A percentile compares a stretch with the other conserved stretches of the same genome.
Conservation (phyloP, 345 rosid species). For the Syzygium aromaticum region DNA sequence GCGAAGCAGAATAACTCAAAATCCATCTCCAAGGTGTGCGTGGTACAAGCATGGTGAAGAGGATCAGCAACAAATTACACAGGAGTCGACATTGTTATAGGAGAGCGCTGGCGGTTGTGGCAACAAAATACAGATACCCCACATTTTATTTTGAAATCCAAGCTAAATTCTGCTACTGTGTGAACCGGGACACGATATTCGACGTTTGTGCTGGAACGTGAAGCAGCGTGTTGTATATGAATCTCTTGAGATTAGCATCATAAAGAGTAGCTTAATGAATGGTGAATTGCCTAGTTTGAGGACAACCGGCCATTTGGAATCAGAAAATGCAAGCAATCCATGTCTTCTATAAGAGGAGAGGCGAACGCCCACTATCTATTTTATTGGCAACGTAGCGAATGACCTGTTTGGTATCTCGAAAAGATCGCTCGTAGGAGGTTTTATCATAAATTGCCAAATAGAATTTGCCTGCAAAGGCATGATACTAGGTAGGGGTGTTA, state of each 20-base stretch:
- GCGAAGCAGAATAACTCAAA: background rate
- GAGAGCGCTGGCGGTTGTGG: background rate
- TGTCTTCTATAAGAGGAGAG: background rate
- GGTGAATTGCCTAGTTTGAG: background rate
- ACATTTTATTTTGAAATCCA: background rate
- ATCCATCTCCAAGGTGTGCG: background rate
- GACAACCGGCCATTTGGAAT: background rate
- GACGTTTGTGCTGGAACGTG: background rate
- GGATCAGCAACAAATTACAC: background rate
- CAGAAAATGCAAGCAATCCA: background rate
- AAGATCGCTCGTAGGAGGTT: background rate
- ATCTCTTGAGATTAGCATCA: background rate
- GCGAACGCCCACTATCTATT: background rate
- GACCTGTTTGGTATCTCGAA: background rate
- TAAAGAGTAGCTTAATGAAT: background rate
- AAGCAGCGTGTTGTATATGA: background rate
- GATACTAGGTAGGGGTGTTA: too few species aligned
- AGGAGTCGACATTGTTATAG: background rate
- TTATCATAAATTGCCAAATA: background rate
- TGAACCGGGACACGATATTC: background rate
- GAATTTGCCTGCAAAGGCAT: too few species aligned
- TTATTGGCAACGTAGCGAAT: background rate
- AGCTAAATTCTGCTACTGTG: background rate
- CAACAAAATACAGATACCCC: rapidly evolving
- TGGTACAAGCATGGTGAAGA: background rate